phyloP scores from a whole-genome alignment of 2,329 filamentous ascomycete genomes.

The Neocatenulostroma microsporum region DNA sequence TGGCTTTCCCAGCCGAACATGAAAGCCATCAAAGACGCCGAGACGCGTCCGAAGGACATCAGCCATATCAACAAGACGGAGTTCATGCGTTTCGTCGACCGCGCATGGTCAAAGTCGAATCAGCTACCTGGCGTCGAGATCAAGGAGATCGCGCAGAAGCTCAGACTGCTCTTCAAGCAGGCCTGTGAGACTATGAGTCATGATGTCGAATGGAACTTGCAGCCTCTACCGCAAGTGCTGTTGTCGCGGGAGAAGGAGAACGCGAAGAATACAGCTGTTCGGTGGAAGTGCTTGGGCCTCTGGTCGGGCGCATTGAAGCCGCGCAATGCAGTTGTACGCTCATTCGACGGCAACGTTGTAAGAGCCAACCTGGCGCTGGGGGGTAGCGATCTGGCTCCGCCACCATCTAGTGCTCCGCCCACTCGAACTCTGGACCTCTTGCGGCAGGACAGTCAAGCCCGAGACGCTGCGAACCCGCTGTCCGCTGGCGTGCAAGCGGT shows the following conservation, averaged over 20 bases:
- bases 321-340: background rate
- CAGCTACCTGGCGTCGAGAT: conserved; percentile 2
- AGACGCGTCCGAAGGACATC: background rate
- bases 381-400: too few species aligned
- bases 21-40: background rate
- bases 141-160: conserved; percentile 3
- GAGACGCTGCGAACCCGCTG: too few species aligned
- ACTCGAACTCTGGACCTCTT: too few species aligned
- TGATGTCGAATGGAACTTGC: conserved; percentile 5
- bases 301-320: background rate
- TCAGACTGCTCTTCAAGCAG: conserved; percentile 3
- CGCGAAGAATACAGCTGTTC: background rate
- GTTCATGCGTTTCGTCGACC: conserved; percentile 4
- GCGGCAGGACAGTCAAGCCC: too few species aligned
- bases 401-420: too few species aligned
- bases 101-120: conserved; percentile 1
- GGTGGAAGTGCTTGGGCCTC: background rate
- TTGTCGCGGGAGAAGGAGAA: conserved; percentile 1
- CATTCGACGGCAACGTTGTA: too few species aligned
- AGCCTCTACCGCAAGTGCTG: conserved; percentile 5
- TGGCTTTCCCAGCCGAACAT: too few species aligned
- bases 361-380: too few species aligned
- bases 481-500: too few species aligned
- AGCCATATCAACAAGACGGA: conserved; percentile 2
- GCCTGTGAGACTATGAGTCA: background rate